Conservation (phyloP, 2,329 filamentous ascomycete species). For the Macroventuria anomochaeta region DNA sequence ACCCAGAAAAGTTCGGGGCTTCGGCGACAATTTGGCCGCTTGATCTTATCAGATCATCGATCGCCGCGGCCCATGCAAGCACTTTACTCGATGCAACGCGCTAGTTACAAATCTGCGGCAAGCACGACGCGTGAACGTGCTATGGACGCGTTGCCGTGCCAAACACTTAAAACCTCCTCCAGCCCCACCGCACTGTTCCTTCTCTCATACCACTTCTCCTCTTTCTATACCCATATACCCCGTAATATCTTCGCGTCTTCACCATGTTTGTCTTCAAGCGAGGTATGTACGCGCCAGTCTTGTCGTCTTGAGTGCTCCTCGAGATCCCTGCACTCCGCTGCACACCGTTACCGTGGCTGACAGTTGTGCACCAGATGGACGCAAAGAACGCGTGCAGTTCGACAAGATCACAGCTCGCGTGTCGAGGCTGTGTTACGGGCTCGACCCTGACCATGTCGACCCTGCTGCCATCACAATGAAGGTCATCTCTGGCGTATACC, state of each 20-base stretch:
- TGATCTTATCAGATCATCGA: conserved; percentile 10
- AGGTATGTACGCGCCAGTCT: conserved; percentile 41
- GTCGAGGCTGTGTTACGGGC: conserved; percentile 94
- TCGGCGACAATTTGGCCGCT: conserved; percentile 6
- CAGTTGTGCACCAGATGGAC: conserved; percentile 73
- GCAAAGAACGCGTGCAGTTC: conserved; percentile 99
- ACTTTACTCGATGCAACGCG: conserved; percentile 30
- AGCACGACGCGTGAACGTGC: conserved; percentile 29
- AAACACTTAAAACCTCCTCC: conserved; percentile 35
- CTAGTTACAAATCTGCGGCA: conserved; percentile 25
- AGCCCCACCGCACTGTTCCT: conserved; percentile 30
- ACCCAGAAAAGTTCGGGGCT: conserved; percentile 34
- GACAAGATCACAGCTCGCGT: conserved; percentile 99
- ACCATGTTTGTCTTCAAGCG: conserved; percentile 53
- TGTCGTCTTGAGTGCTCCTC: conserved; percentile 17
- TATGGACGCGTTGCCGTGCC: conserved; percentile 32
- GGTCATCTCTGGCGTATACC: conserved; percentile 98
- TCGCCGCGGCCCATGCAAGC: conserved; percentile 23
- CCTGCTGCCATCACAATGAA: conserved; percentile 98
- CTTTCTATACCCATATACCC: conserved; percentile 38
- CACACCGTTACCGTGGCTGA: conserved; percentile 37
- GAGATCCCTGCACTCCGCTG: conserved; percentile 20
- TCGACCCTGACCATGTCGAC: conserved; percentile 95
- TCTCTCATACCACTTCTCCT: conserved; percentile 27
- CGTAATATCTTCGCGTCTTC: conserved; percentile 31